These are phyloP conservation scores for Cutaneotrichosporon cyanovorans DNA, from an alignment of 1,284 basidiomycete species.

Conservation along the genomic window DNA sequence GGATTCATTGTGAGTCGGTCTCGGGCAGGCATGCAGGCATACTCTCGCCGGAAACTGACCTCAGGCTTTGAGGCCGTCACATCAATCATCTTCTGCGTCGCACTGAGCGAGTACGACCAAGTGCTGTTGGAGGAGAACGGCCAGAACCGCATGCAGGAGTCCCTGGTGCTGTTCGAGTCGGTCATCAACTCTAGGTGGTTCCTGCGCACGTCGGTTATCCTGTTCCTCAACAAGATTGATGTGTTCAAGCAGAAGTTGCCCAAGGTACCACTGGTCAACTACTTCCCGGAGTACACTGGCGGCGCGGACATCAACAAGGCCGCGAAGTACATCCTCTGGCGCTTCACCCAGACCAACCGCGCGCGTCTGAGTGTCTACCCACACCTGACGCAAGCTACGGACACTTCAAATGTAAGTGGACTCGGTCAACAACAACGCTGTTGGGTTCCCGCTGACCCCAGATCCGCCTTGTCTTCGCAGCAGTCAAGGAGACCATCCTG, in stretches of 20 bases:
- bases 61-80: conserved; percentile 79
- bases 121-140: conserved; percentile 64
- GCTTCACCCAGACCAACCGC: conserved; percentile 91
- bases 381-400: conserved; percentile 60
- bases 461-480: conserved; percentile 86
- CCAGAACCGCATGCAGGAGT: conserved; percentile 93
- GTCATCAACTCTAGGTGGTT: conserved; percentile 99
- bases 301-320: conserved; percentile 95
- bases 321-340: conserved; percentile 94
- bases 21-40: neutral
- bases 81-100: conserved; percentile 91
- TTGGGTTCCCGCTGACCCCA: conserved; percentile 10
- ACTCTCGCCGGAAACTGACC: neutral
- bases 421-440: neutral
- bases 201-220: conserved; percentile 79
- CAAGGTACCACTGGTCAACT: conserved; percentile 74
- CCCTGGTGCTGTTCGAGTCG: conserved; percentile 83
- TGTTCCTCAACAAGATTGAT: conserved; percentile 94
- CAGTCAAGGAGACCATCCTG: conserved; percentile 95
- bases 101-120: conserved; percentile 90
- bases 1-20: conserved; percentile 66
- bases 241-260: conserved; percentile 90
- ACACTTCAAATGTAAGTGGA: conserved; percentile 58
- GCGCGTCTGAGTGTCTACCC: conserved; percentile 83
- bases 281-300: conserved; percentile 89